Evolutionary conservation across 345 rosid genomes (phyloP).

Genomic region (Reutealis trisperma): DNA sequence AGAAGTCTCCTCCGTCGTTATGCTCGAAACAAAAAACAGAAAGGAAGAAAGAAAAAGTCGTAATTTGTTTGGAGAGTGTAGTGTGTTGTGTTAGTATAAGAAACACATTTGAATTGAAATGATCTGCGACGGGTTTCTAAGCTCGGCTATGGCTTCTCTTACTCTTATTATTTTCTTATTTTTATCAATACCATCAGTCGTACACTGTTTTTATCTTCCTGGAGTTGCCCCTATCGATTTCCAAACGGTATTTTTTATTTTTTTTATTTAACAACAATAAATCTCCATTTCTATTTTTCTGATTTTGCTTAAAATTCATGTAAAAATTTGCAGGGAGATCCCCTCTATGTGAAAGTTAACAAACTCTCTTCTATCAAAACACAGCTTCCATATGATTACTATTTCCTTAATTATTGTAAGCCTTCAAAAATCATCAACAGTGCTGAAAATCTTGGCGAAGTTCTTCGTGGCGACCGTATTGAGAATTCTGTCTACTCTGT

Average conservation of each 20-base stretch:
- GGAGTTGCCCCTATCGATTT: constrained; percentile 12
- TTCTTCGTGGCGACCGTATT: constrained; percentile 94
- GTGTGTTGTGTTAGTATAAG: too few species aligned
- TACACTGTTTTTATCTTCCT: constrained; percentile 9
- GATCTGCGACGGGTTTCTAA: too few species aligned
- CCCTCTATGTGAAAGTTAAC: constrained; percentile 84
- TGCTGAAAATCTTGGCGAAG: constrained; percentile 89
- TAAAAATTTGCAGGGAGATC: constrained; percentile 41
- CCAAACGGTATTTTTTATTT: background rate
- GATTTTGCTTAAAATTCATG: too few species aligned
- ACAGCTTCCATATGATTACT: constrained; percentile 93
- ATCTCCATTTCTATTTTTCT: background rate
- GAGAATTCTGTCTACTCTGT: constrained; percentile 90
- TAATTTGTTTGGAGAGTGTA: too few species aligned
- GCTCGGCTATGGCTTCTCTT: background rate
- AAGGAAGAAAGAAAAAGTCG: too few species aligned
- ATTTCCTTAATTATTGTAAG: constrained; percentile 74
- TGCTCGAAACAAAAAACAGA: too few species aligned
- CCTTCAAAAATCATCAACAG: constrained; percentile 66
- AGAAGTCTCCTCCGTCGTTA: too few species aligned
- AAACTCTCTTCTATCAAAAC: constrained; percentile 93
- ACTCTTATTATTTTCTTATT: too few species aligned
- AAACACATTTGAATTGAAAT: background rate
- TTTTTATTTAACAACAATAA: background rate
- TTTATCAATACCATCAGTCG: background rate